phyloP scores from a whole-genome alignment of 2,329 filamentous ascomycete genomes.

The Periconia digitata region DNA sequence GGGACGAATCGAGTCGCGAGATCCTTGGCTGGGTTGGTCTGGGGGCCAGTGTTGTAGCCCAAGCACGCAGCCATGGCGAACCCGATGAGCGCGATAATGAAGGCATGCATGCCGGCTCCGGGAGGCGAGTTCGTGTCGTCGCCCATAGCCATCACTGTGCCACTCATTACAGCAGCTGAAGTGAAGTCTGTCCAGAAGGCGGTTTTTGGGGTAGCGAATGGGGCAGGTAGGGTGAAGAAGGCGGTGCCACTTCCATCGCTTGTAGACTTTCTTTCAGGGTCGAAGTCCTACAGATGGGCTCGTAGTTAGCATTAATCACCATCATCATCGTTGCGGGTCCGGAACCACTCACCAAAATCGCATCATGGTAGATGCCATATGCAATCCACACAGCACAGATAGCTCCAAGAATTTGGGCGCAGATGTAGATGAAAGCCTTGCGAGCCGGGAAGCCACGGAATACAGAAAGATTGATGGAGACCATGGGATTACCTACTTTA shows the following conservation, averaged over 20 bases:
- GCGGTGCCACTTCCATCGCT: slow-evolving; percentile 22
- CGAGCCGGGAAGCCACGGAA: slow-evolving; percentile 41
- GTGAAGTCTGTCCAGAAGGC: slow-evolving; percentile 45
- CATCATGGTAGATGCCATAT: slow-evolving; percentile 41
- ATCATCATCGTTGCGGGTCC: background rate
- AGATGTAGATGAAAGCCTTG: slow-evolving; percentile 28
- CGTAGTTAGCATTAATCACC: no score
- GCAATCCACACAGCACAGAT: slow-evolving; percentile 38
- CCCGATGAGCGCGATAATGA: slow-evolving; percentile 24
- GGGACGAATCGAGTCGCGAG: slow-evolving; percentile 39
- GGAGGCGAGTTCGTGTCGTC: slow-evolving; percentile 43
- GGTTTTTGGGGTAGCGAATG: slow-evolving; percentile 23
- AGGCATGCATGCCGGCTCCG: slow-evolving; percentile 44
- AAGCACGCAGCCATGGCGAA: slow-evolving; percentile 11
- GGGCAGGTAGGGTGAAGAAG: slow-evolving; percentile 30
- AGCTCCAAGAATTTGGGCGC: slow-evolving; percentile 39
- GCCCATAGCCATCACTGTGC: slow-evolving; percentile 41
- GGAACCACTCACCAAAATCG: slow-evolving; percentile 22
- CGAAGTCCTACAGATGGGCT: slow-evolving; percentile 9
- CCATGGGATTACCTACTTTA: slow-evolving; percentile 13
- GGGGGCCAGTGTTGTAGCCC: slow-evolving; percentile 42
- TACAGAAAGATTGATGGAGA: slow-evolving; percentile 24
- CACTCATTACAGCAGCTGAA: slow-evolving; percentile 29
- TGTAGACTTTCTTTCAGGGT: slow-evolving; percentile 10
- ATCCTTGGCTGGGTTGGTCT: slow-evolving; percentile 41